Percentiles rank a stretch among this genome's conserved stretches.
Conservation (phyloP, 1,284 basidiomycete species). For the Ustilago curta region DNA sequence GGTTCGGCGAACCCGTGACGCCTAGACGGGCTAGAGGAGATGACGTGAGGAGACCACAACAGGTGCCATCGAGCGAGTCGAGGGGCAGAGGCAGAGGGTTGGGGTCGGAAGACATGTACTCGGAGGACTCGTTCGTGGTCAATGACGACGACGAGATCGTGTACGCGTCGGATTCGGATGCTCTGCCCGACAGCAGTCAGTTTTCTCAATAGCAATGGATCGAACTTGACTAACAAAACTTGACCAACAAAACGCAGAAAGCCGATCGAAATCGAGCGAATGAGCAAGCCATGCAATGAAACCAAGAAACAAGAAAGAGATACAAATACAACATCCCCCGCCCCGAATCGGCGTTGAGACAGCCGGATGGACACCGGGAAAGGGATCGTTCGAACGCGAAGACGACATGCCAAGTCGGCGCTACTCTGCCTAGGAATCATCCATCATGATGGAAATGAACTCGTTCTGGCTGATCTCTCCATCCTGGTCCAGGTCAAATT, state of each 20-base stretch:
- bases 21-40: constrained; percentile 5
- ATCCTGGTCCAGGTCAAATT: constrained; percentile 98
- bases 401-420: neutral
- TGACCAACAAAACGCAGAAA: neutral
- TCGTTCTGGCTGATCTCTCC: constrained; percentile 95
- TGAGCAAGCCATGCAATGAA: constrained; percentile 4
- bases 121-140: constrained; percentile 63
- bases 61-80: constrained; percentile 42
- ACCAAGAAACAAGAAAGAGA: neutral
- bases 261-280: constrained; percentile 3
- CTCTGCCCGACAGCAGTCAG: constrained; percentile 35
- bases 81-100: constrained; percentile 14
- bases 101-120: constrained; percentile 52
- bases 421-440: constrained; percentile 73
- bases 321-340: constrained; percentile 11
- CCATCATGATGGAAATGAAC: constrained; percentile 96
- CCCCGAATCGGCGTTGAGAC: neutral
- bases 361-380: neutral
- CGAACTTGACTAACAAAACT: too few species aligned
- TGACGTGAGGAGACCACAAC: constrained; percentile 11
- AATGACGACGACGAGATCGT: constrained; percentile 59
- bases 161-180: constrained; percentile 37
- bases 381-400: too few species aligned
- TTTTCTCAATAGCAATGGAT: constrained; percentile 6
- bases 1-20: constrained; percentile 35